Conservation (phyloP, 768 basidiomycete genomes). For the Russula foetens region DNA sequence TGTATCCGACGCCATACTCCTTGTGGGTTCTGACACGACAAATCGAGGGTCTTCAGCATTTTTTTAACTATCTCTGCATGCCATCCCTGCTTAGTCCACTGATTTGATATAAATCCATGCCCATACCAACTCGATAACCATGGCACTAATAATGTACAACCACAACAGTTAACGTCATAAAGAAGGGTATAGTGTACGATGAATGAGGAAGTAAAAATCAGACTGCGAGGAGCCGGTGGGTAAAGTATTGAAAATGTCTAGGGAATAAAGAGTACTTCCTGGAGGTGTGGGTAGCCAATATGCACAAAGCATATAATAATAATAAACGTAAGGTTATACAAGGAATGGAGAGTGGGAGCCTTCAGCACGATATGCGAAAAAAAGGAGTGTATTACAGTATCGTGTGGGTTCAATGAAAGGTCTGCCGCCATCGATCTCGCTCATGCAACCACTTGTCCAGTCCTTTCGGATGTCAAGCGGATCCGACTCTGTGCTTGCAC, state of each 20-base stretch:
- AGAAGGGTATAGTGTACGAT: conserved; percentile 7
- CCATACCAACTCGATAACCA: neutral
- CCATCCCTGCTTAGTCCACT: neutral
- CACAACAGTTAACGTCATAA: conserved; percentile 4
- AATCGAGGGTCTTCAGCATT: too few species aligned
- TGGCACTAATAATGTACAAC: conserved; percentile 13
- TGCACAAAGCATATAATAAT: conserved; percentile 11
- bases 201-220: conserved; percentile 1
- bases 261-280: neutral
- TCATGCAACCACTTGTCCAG: neutral
- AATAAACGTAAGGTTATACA: conserved; percentile 7
- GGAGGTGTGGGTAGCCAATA: conserved; percentile 5
- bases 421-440: neutral
- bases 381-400: conserved; percentile 7
- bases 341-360: neutral
- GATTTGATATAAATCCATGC: neutral
- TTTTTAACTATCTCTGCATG: too few species aligned
- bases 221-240: neutral
- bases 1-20: too few species aligned
- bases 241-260: neutral
- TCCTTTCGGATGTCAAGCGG: conserved; percentile 8
- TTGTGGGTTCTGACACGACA: too few species aligned
- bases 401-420: neutral
- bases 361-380: neutral
- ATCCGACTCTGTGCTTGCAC: conserved; percentile 19